Evolutionary conservation across 257 asterid genomes (phyloP), one percentile per base, ranked within the genome.

Genomic region (Craterostigma plantagineum): DNA sequence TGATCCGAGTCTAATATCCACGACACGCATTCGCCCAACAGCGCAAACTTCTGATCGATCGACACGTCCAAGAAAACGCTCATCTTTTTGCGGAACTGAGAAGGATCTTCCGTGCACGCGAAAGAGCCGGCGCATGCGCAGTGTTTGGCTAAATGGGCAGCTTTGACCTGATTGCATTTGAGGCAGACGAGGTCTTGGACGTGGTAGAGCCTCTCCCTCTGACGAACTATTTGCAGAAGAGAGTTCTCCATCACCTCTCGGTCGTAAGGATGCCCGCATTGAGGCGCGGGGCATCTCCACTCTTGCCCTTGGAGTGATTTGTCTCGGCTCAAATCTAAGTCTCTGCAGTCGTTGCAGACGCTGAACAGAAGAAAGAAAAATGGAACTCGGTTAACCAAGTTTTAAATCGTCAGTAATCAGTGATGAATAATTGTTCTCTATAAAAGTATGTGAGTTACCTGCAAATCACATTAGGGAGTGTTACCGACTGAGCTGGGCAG

Each of bases 261-360:
- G 44, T 82, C 83, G 44, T 82, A 87, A 23, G 92, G 95, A 54
- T 87, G 98, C 49, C 75, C 91, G 45, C 98, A 87, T 14, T 70
- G 90, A 42, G 93, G 68, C 46, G 74, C 81, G 5, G 68, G 63
- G 50, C 98, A 87, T 10, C 59, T 66, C 98, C 95, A 87, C 53
- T 83, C 93, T 64, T 67, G 82, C 62, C 59, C 60, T 2, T 47
- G 50, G 63, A 81, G 62, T 15, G 71, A 46, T 55, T 62, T 56
- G 69, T 76, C 98, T 14, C 73, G 71, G 64, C 81, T 58, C 57
- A 87, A 64, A 54, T 87, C 93, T 37, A 87, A 72, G 57, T 87
- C 98, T 65, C 92, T 74, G 63, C 86, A 76, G 70, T 76, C 95
- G 41, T 76, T 76, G 83, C 98, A 87, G 74, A 76, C 76, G 68